Evolutionary conservation across 305 asterid genomes (phyloP).

Genomic region (Fraxinus ornus): DNA sequence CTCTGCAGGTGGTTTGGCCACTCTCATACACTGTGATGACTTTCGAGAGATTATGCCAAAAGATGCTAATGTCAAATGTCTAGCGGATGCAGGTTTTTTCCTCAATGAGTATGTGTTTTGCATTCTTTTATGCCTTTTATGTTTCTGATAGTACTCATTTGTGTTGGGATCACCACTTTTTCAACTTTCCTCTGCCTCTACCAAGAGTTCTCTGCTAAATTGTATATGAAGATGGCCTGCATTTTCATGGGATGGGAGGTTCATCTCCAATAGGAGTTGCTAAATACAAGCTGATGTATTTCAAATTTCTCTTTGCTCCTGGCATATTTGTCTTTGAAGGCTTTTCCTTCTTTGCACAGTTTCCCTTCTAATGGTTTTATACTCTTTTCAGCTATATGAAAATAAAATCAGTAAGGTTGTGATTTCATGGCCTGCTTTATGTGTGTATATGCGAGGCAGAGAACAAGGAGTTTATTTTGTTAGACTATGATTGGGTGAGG

Average conservation of each 20-base stretch:
- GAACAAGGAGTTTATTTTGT: background rate
- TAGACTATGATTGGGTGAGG: background rate
- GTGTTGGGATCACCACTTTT: slow-evolving; percentile 10
- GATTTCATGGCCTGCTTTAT: background rate
- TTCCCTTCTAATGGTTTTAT: background rate
- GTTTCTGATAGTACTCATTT: slow-evolving; percentile 7
- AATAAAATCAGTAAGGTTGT: background rate
- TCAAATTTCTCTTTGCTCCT: background rate
- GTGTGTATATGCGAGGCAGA: background rate
- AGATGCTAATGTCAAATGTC: slow-evolving; percentile 73
- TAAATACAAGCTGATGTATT: background rate
- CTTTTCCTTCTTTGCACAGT: background rate
- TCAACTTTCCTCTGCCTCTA: background rate
- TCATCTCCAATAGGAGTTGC: background rate
- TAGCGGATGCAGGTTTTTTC: slow-evolving; percentile 90
- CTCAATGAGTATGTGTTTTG: slow-evolving; percentile 68
- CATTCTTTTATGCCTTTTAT: slow-evolving; percentile 14
- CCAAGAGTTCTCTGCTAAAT: background rate
- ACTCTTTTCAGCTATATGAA: background rate
- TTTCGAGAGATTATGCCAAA: slow-evolving; percentile 64
- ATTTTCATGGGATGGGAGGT: background rate
- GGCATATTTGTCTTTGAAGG: background rate
- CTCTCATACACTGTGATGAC: slow-evolving; percentile 79
- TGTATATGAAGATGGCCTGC: background rate
- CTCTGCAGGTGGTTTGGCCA: slow-evolving; percentile 97